A percentile compares a stretch with the other conserved stretches of the same genome.
Conservation (phyloP, 331 rosid genomes). For the Pyrus hybrid region DNA sequence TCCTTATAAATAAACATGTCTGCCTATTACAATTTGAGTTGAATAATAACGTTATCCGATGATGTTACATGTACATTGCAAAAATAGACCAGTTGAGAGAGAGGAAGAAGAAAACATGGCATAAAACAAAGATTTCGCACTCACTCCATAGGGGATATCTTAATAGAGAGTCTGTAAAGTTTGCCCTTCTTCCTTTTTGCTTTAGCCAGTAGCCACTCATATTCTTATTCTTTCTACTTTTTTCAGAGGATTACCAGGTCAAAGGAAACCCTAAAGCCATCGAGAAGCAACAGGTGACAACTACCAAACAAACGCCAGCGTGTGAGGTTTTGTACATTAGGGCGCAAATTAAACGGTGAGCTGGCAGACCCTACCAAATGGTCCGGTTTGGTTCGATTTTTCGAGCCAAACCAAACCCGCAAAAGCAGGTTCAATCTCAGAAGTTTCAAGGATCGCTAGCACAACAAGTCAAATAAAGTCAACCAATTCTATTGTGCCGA, state of each 20-base stretch:
- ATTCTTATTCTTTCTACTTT: neutral
- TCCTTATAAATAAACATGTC: too few species aligned
- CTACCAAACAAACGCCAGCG: neutral
- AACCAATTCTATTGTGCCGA: neutral
- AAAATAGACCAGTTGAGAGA: neutral
- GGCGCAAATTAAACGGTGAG: neutral
- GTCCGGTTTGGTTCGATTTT: neutral
- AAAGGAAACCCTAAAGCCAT: conserved; percentile 2
- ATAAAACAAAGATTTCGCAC: conserved; percentile 54
- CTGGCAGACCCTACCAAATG: neutral
- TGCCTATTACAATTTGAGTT: too few species aligned
- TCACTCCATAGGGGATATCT: conserved; percentile 24
- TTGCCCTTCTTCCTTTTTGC: conserved; percentile 7
- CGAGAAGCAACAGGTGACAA: neutral
- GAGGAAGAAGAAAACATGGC: conserved; percentile 1
- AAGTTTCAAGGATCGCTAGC: neutral
- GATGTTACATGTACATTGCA: too few species aligned
- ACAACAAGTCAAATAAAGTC: neutral
- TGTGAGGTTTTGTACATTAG: neutral
- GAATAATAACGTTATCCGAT: too few species aligned
- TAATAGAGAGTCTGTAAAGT: conserved; percentile 8
- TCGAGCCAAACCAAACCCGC: neutral
- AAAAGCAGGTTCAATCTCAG: neutral
- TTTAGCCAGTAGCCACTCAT: conserved; percentile 33
- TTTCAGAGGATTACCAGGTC: neutral